phyloP scores from a whole-genome alignment of 208 protist genomes.

The Wallacemonas collosoma region DNA sequence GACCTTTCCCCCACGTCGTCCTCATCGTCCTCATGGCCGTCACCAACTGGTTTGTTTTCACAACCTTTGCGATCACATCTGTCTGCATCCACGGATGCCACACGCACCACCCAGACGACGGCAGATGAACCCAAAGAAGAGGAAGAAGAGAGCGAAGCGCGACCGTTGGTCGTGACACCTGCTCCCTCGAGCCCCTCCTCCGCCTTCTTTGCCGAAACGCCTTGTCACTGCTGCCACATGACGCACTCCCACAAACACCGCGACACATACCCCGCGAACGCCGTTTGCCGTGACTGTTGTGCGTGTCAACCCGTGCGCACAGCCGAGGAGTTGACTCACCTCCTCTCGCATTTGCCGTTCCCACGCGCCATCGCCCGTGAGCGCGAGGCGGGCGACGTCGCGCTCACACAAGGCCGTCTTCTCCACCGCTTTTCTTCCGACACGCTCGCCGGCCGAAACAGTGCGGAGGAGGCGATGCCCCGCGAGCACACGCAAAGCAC shows the following conservation, averaged over 20 bases:
- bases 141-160: neutral
- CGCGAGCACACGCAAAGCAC: neutral
- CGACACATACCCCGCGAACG: neutral
- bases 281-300: neutral
- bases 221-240: too few species aligned
- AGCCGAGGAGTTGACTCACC: neutral
- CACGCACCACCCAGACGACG: too few species aligned
- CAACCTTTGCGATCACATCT: too few species aligned
- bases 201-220: neutral
- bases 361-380: neutral
- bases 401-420: constrained; percentile 4
- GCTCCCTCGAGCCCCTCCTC: neutral
- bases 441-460: neutral
- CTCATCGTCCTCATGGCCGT: constrained; percentile 3
- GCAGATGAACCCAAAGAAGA: neutral
- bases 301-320: constrained; percentile 1
- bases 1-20: neutral
- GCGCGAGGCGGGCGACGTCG: neutral
- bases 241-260: too few species aligned
- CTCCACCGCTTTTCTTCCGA: constrained; percentile 2
- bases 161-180: neutral
- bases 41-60: neutral
- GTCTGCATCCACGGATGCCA: neutral
- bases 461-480: too few species aligned
- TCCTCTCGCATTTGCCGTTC: constrained; percentile 3